Percentiles rank a stretch among this genome's conserved stretches.
These are phyloP conservation scores for Protomyces inouyei DNA, from an alignment of 1,139 yeast species.

Conservation along the genomic window DNA sequence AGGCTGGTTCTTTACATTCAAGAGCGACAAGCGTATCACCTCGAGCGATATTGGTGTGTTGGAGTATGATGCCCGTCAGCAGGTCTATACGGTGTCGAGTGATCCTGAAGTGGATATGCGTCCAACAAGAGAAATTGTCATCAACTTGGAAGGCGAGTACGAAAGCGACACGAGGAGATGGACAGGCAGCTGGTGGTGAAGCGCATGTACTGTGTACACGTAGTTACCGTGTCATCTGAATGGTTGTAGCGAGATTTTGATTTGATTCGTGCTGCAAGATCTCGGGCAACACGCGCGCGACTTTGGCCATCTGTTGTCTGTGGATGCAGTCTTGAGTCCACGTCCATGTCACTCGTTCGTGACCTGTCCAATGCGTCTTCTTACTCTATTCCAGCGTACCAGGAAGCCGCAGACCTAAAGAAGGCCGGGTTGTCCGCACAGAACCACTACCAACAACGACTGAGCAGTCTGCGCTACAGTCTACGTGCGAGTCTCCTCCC, in stretches of 20 bases:
- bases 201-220: neutral
- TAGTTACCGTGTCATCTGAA: too few species aligned
- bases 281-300: too few species aligned
- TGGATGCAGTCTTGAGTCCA: too few species aligned
- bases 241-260: too few species aligned
- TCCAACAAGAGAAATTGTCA: slow-evolving; percentile 1
- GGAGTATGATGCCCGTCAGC: slow-evolving; percentile 6
- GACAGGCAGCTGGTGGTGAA: neutral
- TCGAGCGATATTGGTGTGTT: slow-evolving; percentile 9
- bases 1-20: slow-evolving; percentile 30
- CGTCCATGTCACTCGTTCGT: slow-evolving; percentile 17
- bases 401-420: slow-evolving; percentile 28
- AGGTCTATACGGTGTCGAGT: slow-evolving; percentile 14
- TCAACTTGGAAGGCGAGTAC: slow-evolving; percentile 8
- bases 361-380: slow-evolving; percentile 11
- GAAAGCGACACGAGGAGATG: neutral
- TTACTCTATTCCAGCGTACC: slow-evolving; percentile 19
- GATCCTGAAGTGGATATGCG: slow-evolving; percentile 4
- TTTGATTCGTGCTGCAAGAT: too few species aligned
- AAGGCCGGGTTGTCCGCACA: slow-evolving; percentile 33
- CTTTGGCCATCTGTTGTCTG: too few species aligned
- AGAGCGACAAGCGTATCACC: slow-evolving; percentile 14
- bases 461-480: slow-evolving; percentile 57
- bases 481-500: slow-evolving; percentile 57
- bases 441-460: slow-evolving; percentile 37